Conservation (phyloP, 192 early-diverging fungal genomes). For the Linnemannia elongata region DNA sequence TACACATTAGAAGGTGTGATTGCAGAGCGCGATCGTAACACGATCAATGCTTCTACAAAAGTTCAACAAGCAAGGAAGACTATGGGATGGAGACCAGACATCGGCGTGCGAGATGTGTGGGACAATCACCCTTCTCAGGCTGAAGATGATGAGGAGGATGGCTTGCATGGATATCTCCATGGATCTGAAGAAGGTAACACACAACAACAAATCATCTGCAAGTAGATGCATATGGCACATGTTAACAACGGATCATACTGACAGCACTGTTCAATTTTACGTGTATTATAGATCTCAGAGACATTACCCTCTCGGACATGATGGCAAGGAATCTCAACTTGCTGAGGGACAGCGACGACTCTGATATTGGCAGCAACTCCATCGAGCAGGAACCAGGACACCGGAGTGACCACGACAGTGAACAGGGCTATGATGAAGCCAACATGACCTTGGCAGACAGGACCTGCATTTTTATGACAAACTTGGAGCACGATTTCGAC, state of each 20-base stretch:
- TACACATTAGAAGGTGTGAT: background rate
- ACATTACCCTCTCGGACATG: constrained; percentile 45
- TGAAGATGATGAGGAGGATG: constrained; percentile 15
- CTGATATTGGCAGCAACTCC: background rate
- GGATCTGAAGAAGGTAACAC: constrained; percentile 36
- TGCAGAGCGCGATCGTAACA: background rate
- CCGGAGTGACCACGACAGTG: background rate
- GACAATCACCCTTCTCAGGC: background rate
- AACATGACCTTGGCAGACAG: constrained; percentile 28
- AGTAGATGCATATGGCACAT: too few species aligned
- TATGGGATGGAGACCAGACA: background rate
- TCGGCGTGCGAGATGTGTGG: background rate
- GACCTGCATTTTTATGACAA: constrained; percentile 34
- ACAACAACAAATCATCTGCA: background rate
- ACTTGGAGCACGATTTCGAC: constrained; percentile 29
- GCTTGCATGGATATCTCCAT: constrained; percentile 5
- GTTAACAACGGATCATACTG: too few species aligned
- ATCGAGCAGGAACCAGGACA: background rate
- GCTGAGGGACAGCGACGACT: constrained; percentile 32
- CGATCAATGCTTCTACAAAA: background rate
- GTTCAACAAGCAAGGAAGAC: background rate
- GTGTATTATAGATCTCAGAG: constrained; percentile 30
- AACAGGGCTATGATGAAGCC: background rate
- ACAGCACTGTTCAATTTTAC: too few species aligned
- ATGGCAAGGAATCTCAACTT: constrained; percentile 25